A percentile compares a stretch with the other conserved stretches of the same genome.
phyloP scores from a whole-genome alignment of 306 rosid species.

The Echinosophora koreensis region DNA sequence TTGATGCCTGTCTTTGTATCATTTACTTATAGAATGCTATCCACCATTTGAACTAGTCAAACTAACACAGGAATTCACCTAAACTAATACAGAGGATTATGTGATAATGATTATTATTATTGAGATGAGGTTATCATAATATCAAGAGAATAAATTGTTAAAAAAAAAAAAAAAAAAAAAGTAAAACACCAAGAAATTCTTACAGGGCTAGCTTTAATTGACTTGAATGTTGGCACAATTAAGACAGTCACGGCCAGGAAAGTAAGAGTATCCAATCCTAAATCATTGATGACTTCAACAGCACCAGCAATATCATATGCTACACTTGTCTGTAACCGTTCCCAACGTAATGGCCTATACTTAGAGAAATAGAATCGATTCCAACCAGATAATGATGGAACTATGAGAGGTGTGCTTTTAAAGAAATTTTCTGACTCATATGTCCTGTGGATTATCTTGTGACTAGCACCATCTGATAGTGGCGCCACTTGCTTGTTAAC shows the following conservation, averaged over 20 bases:
- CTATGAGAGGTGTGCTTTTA: slow-evolving; percentile 45
- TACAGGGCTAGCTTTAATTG: slow-evolving; percentile 66
- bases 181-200: slow-evolving; percentile 33
- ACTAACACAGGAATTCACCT: slow-evolving; percentile 24
- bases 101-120: slow-evolving; percentile 20
- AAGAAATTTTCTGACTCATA: slow-evolving; percentile 51
- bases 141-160: background rate
- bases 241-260: slow-evolving; percentile 84
- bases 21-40: slow-evolving; percentile 17
- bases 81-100: slow-evolving; percentile 1
- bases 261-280: slow-evolving; percentile 91
- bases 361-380: slow-evolving; percentile 53
- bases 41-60: slow-evolving; percentile 30
- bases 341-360: slow-evolving; percentile 47
- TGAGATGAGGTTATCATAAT: slow-evolving; percentile 18
- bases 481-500: slow-evolving; percentile 51
- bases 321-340: slow-evolving; percentile 55
- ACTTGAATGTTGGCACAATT: slow-evolving; percentile 88
- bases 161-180: background rate
- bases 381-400: slow-evolving; percentile 44
- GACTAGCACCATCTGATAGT: slow-evolving; percentile 46
- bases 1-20: background rate
- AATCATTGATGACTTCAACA: slow-evolving; percentile 86
- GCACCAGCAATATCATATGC: slow-evolving; percentile 80
- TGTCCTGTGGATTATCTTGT: slow-evolving; percentile 45